A percentile compares a stretch with the other conserved stretches of the same genome.
Evolutionary conservation across 2,329 filamentous ascomycete species (phyloP).

Genomic region (Epichloe glyceriae): DNA sequence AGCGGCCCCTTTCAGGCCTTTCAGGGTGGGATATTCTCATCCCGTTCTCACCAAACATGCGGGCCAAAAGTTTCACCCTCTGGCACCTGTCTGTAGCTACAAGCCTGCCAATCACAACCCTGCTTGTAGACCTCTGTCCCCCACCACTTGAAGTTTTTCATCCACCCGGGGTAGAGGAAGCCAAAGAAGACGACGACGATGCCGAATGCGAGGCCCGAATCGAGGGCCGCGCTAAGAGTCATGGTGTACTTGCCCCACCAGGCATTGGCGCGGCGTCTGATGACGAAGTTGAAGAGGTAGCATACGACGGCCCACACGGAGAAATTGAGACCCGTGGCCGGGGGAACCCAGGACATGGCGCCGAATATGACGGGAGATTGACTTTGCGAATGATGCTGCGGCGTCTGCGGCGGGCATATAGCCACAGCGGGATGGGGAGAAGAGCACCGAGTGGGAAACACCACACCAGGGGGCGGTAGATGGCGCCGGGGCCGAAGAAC

Average conservation of each 20-base stretch:
- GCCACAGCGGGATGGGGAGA: constrained; percentile 61
- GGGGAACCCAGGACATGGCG: constrained; percentile 74
- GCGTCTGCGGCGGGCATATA: constrained; percentile 47
- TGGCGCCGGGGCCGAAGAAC: constrained; percentile 66
- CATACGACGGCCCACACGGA: constrained; percentile 77
- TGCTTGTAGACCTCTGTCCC: constrained; percentile 75
- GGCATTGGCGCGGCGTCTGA: constrained; percentile 53
- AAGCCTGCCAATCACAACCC: constrained; percentile 77
- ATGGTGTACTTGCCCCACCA: constrained; percentile 94
- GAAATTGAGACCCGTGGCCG: constrained; percentile 77
- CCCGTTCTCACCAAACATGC: constrained; percentile 34
- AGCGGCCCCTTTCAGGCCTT: neutral
- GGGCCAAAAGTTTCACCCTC: constrained; percentile 56
- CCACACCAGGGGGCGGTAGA: constrained; percentile 68
- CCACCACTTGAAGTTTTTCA: constrained; percentile 70
- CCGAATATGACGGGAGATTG: constrained; percentile 73
- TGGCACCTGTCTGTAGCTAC: constrained; percentile 51
- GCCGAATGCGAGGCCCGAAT: constrained; percentile 70
- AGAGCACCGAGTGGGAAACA: constrained; percentile 68
- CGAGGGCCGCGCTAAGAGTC: constrained; percentile 71
- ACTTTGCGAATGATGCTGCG: constrained; percentile 59
- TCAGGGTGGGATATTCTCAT: no score
- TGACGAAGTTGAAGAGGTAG: constrained; percentile 69
- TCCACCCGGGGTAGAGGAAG: constrained; percentile 69
- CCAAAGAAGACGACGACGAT: constrained; percentile 78